Evolutionary conservation across 768 basidiomycete species (phyloP).

Genomic region (Goffeauzyma gilvescens): DNA sequence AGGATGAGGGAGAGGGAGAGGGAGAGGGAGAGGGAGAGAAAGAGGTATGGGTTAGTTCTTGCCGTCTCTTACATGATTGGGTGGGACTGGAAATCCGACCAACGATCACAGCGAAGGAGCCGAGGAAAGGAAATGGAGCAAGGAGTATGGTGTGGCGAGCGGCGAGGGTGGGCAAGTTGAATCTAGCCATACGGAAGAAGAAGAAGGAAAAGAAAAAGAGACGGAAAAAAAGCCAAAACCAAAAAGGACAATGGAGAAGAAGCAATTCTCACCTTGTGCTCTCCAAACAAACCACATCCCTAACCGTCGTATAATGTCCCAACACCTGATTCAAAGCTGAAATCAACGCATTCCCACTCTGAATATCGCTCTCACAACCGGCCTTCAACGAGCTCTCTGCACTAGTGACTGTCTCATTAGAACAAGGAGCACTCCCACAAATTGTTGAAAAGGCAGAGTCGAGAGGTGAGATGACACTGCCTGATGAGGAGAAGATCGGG

Average conservation of each 20-base stretch:
- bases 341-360: conserved; percentile 15
- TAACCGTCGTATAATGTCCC: conserved; percentile 18
- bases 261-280: conserved; percentile 20
- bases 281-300: conserved; percentile 26
- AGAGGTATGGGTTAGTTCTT: too few relatives aligned
- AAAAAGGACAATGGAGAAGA: neutral
- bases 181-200: too few relatives aligned
- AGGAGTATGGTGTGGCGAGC: too few relatives aligned
- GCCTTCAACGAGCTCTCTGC: conserved; percentile 18
- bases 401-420: conserved; percentile 16
- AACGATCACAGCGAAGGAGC: too few relatives aligned
- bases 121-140: too few relatives aligned
- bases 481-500: conserved; percentile 13
- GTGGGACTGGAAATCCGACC: too few relatives aligned
- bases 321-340: conserved; percentile 16
- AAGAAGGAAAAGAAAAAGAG: too few relatives aligned
- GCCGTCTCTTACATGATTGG: too few relatives aligned
- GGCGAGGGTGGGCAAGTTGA: too few relatives aligned
- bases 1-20: neutral
- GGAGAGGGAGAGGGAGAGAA: neutral
- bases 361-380: conserved; percentile 21
- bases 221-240: neutral
- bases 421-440: conserved; percentile 13
- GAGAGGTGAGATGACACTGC: conserved; percentile 20
- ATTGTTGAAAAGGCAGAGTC: conserved; percentile 23